These are phyloP conservation scores for Diutina catenulata DNA, from an alignment of 1,139 yeast genomes.

Conservation along the genomic window DNA sequence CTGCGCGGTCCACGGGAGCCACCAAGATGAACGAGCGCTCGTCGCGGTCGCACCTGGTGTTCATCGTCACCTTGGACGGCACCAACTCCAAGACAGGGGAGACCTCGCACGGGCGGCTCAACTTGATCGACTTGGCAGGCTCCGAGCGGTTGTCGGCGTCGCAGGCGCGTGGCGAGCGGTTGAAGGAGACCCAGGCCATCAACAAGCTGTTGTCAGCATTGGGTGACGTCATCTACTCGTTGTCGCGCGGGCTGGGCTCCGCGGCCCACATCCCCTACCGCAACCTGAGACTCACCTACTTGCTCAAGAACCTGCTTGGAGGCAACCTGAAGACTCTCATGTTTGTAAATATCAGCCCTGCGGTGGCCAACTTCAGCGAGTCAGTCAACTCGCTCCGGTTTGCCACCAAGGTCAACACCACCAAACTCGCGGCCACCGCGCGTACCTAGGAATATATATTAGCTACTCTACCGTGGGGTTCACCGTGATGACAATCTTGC, in stretches of 20 bases:
- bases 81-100: constrained; percentile 38
- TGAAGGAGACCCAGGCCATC: constrained; percentile 82
- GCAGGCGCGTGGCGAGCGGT: constrained; percentile 67
- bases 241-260: constrained; percentile 16
- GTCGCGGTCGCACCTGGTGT: constrained; percentile 58
- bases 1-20: constrained; percentile 66
- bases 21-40: constrained; percentile 78
- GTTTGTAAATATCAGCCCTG: constrained; percentile 86
- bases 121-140: constrained; percentile 78
- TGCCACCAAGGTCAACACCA: constrained; percentile 70
- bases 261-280: constrained; percentile 37
- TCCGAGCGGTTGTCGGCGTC: constrained; percentile 75
- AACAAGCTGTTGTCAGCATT: constrained; percentile 80
- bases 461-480: too few relatives aligned
- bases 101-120: constrained; percentile 47
- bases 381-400: constrained; percentile 78
- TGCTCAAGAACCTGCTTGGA: constrained; percentile 72
- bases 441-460: too few relatives aligned
- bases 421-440: constrained; percentile 22
- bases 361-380: constrained; percentile 51
- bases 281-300: constrained; percentile 60
- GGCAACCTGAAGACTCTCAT: constrained; percentile 85
- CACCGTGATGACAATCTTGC: constrained; percentile 41
- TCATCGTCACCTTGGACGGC: constrained; percentile 53
- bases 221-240: constrained; percentile 81